phyloP scores from a whole-genome alignment of 257 asterid species.

The Solanum paucissectum region DNA sequence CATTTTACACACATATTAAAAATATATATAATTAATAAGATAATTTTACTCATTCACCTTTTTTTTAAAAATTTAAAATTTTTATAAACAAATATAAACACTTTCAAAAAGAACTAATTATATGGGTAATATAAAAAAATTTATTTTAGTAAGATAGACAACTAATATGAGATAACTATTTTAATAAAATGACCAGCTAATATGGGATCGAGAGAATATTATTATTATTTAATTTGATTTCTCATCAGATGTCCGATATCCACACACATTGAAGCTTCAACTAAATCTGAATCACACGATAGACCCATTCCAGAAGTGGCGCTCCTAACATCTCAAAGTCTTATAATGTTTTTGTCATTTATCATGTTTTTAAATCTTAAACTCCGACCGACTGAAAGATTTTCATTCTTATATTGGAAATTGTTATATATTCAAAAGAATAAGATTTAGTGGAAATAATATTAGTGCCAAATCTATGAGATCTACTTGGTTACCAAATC shows the following conservation, averaged over 20 bases:
- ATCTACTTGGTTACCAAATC: neutral
- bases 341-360: neutral
- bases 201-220: neutral
- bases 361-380: neutral
- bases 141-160: no score
- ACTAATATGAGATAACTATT: no score
- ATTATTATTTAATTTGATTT: no score
- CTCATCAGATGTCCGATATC: no score
- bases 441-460: neutral
- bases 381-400: neutral
- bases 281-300: no score
- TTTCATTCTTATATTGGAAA: neutral
- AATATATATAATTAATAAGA: no score
- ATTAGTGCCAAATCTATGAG: neutral
- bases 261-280: no score
- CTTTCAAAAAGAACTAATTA: neutral
- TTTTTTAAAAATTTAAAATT: no score
- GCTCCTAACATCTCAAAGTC: neutral
- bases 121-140: no score
- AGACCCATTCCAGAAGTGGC: neutral
- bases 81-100: no score
- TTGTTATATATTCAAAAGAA: neutral
- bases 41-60: no score
- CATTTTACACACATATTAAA: no score
- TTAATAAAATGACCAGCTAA: neutral